These are phyloP conservation scores for Pestalotiopsis fici DNA, from an alignment of 2,329 filamentous ascomycete genomes.

Conservation along the genomic window DNA sequence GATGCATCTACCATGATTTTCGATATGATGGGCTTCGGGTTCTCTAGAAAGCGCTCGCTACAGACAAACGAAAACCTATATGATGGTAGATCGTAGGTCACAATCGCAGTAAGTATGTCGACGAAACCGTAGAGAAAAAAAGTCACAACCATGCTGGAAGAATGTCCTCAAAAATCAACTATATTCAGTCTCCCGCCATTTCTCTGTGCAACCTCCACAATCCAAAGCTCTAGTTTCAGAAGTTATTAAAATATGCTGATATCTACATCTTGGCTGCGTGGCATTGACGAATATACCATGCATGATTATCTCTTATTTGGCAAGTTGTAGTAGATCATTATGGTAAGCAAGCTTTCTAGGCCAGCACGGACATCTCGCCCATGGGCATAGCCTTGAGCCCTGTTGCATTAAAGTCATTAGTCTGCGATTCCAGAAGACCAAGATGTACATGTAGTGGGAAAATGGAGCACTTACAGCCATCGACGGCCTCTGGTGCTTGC, in stretches of 20 bases:
- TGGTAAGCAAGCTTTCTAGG: constrained; percentile 14
- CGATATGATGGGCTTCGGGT: too few species aligned
- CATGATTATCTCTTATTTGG: background rate
- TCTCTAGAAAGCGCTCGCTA: too few species aligned
- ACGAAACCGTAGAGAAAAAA: background rate
- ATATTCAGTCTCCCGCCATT: background rate
- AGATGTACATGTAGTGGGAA: background rate
- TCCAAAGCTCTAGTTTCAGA: background rate
- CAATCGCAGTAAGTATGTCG: background rate
- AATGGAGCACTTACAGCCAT: constrained; percentile 42
- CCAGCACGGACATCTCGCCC: constrained; percentile 30
- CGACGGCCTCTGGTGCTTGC: constrained; percentile 48
- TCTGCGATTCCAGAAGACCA: background rate
- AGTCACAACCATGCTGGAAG: background rate
- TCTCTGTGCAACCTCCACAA: background rate
- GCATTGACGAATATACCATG: background rate
- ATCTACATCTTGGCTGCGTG: background rate
- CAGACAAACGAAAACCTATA: too few species aligned
- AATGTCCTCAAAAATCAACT: background rate
- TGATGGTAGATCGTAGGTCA: too few species aligned
- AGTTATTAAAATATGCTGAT: background rate
- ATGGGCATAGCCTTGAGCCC: constrained; percentile 29
- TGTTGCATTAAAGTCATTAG: constrained; percentile 2
- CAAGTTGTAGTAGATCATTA: background rate
- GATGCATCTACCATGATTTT: too few species aligned